Evolutionary conservation across 1,284 basidiomycete genomes (phyloP).

Genomic region (Fomitopsis pinicola): DNA sequence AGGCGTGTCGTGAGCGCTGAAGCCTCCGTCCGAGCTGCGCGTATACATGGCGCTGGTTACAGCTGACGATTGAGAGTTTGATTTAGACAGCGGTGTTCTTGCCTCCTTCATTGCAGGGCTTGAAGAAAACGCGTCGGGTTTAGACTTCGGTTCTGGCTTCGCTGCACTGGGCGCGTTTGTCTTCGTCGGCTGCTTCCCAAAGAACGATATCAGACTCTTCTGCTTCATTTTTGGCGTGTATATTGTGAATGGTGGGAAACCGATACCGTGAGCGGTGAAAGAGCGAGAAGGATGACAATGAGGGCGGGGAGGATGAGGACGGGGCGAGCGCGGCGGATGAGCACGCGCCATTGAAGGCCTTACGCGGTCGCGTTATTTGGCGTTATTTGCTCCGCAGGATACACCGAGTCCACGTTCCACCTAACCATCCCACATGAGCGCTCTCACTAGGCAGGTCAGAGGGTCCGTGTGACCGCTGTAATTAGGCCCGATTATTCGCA

Average conservation of each 20-base stretch:
- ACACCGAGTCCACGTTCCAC: no score
- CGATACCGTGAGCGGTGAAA: not conserved
- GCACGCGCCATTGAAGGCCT: not conserved
- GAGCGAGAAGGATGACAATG: not conserved
- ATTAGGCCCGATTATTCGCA: no score
- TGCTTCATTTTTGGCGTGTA: conserved; percentile 52
- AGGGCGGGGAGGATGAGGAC: not conserved
- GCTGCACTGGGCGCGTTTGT: conserved; percentile 21
- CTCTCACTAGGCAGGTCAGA: no score
- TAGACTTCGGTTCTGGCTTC: conserved; percentile 13
- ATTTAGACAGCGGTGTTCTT: conserved; percentile 25
- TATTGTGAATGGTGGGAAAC: not conserved
- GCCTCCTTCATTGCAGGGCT: conserved; percentile 17
- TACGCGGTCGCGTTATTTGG: conserved; percentile 3
- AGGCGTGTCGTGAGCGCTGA: conserved; percentile 51
- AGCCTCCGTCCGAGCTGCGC: conserved; percentile 44
- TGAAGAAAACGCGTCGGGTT: conserved; percentile 19
- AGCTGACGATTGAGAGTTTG: conserved; percentile 21
- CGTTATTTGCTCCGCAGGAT: not conserved
- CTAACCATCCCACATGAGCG: no score
- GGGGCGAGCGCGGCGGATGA: not conserved
- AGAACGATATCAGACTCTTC: conserved; percentile 71
- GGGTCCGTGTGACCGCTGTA: no score
- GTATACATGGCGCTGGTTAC: conserved; percentile 35
- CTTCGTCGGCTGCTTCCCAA: conserved; percentile 40